Evolutionary conservation across 169 alveolate genomes (phyloP).

Genomic region (Plasmodium billcollinsi): DNA sequence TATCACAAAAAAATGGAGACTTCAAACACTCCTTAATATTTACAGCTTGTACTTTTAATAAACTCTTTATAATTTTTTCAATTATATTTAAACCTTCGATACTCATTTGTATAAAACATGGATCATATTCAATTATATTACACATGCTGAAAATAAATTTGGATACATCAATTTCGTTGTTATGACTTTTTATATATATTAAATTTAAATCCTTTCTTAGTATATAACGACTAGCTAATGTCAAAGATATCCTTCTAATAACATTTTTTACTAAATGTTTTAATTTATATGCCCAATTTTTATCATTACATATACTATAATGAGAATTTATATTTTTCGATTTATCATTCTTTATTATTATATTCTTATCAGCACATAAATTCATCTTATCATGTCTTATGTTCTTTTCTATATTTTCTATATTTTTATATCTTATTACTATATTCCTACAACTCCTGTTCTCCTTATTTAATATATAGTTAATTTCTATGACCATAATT

Average conservation of each 20-base stretch:
- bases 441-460: not conserved
- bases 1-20: constrained; percentile 33
- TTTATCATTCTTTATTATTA: not conserved
- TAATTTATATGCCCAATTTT: constrained; percentile 30
- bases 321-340: not conserved
- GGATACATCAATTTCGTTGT: constrained; percentile 59
- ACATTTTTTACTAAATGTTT: constrained; percentile 44
- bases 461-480: not conserved
- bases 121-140: constrained; percentile 38
- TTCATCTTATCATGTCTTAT: too few species aligned
- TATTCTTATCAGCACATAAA: not conserved
- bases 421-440: too few species aligned
- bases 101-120: constrained; percentile 20
- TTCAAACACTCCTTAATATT: constrained; percentile 40
- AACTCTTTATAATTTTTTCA: constrained; percentile 36
- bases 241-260: constrained; percentile 62
- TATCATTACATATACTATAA: constrained; percentile 27
- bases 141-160: constrained; percentile 53
- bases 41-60: constrained; percentile 59
- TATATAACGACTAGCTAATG: constrained; percentile 37
- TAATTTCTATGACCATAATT: constrained; percentile 62
- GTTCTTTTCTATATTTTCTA: too few species aligned
- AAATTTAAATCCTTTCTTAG: constrained; percentile 6
- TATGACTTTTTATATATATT: constrained; percentile 37
- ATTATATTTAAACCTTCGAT: constrained; percentile 32